These are phyloP conservation scores for Plasmodium coatneyi DNA, from an alignment of 169 alveolate species.

Conservation along the genomic window DNA sequence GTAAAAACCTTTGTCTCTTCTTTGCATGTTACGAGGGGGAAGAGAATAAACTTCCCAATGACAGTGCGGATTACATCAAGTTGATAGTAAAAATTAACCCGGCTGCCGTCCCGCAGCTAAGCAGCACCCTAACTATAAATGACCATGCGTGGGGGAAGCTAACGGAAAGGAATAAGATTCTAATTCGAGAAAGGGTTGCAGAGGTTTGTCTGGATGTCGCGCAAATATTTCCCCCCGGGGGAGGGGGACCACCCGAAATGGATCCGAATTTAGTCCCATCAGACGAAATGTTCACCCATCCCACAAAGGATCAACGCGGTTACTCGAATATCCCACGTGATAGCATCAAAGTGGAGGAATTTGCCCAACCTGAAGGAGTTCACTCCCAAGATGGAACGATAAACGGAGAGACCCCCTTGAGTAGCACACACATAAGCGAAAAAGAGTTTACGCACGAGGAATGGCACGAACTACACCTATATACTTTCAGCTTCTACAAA, in stretches of 20 bases:
- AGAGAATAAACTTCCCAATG: neutral
- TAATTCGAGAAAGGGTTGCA: slow-evolving; percentile 14
- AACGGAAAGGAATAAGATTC: slow-evolving; percentile 2
- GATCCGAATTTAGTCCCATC: neutral
- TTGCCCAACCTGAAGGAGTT: neutral
- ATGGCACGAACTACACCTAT: slow-evolving; percentile 46
- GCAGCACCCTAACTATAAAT: slow-evolving; percentile 24
- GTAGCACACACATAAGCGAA: neutral
- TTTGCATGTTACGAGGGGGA: slow-evolving; percentile 3
- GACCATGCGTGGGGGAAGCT: slow-evolving; percentile 5
- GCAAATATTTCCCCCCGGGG: neutral
- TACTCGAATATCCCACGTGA: neutral
- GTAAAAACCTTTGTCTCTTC: slow-evolving; percentile 14
- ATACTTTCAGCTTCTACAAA: slow-evolving; percentile 36
- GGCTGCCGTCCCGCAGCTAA: neutral
- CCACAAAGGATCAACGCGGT: neutral
- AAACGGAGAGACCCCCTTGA: neutral
- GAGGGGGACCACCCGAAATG: neutral
- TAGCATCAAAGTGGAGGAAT: neutral
- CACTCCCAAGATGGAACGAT: neutral
- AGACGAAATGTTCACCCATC: neutral
- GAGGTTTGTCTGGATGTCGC: slow-evolving; percentile 4
- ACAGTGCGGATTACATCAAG: neutral
- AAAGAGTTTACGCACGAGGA: neutral
- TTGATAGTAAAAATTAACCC: slow-evolving; percentile 46